Conservation (phyloP, 164 flowering plant species). For the Paratinospora sagittata region DNA sequence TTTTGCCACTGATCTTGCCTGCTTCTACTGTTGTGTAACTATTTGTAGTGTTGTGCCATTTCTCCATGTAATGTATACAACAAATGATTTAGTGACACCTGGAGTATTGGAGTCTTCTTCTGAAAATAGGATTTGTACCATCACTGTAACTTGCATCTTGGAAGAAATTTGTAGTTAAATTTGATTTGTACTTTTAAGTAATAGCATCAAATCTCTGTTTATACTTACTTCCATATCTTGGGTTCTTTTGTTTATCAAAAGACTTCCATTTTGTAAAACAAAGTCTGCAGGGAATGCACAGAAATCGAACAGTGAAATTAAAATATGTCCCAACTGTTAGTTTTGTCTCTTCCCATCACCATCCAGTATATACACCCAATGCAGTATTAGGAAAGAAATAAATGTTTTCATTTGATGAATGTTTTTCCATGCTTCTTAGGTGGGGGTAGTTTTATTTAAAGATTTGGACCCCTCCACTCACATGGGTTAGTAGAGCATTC, state of each 20-base stretch:
- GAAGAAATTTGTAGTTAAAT: not conserved
- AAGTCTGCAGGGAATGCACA: not conserved
- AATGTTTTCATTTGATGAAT: no score
- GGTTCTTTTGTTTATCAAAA: not conserved
- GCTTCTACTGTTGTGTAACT: not conserved
- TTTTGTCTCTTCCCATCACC: no score
- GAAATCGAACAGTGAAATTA: not conserved
- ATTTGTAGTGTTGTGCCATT: constrained; percentile 6
- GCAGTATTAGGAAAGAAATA: no score
- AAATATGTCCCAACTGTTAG: no score
- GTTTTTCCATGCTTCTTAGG: no score
- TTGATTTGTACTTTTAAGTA: not conserved
- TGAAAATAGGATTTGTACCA: not conserved
- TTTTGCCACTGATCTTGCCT: not conserved
- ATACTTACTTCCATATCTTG: not conserved
- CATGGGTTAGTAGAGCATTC: not conserved
- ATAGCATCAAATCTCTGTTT: not conserved
- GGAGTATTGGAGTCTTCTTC: not conserved
- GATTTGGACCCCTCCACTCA: constrained; percentile 15
- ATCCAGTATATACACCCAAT: not conserved
- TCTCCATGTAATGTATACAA: not conserved
- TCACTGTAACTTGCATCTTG: constrained; percentile 3
- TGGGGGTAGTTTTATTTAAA: not conserved
- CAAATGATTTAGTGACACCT: constrained; percentile 5
- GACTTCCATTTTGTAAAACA: not conserved